Conservation (phyloP, 2,329 filamentous ascomycete species). For the Aspergillus sp. region DNA sequence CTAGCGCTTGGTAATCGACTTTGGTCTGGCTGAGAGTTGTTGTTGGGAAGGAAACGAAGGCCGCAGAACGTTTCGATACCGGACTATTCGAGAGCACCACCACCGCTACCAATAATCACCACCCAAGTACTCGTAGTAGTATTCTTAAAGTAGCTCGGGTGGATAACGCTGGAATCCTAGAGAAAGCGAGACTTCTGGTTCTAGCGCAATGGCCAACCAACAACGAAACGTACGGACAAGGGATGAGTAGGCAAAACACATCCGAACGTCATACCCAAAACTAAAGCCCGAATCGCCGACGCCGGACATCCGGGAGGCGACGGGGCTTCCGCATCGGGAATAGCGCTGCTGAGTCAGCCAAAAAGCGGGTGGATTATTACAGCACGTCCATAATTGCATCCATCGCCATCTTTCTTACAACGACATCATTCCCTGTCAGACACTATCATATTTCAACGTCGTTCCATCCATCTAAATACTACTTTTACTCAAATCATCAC, state of each 20-base stretch:
- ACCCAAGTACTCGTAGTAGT: no score
- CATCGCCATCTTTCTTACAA: constrained; percentile 1
- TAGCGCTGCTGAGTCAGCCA: constrained; percentile 9
- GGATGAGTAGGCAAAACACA: background rate
- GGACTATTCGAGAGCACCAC: background rate
- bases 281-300: constrained; percentile 8
- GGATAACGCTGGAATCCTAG: no score
- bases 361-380: background rate
- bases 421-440: background rate
- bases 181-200: no score
- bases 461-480: background rate
- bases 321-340: constrained; percentile 5
- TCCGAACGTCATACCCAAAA: background rate
- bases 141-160: no score
- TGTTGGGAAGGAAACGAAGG: background rate
- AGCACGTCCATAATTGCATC: background rate
- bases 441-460: background rate
- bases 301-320: constrained; percentile 12
- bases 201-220: no score
- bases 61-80: background rate
- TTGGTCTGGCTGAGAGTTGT: background rate
- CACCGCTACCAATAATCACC: no score
- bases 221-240: background rate
- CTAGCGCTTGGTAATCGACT: background rate
- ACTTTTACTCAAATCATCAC: background rate